Evolutionary conservation across 2,329 filamentous ascomycete species (phyloP).

Genomic region (Neofusicoccum laricinum): DNA sequence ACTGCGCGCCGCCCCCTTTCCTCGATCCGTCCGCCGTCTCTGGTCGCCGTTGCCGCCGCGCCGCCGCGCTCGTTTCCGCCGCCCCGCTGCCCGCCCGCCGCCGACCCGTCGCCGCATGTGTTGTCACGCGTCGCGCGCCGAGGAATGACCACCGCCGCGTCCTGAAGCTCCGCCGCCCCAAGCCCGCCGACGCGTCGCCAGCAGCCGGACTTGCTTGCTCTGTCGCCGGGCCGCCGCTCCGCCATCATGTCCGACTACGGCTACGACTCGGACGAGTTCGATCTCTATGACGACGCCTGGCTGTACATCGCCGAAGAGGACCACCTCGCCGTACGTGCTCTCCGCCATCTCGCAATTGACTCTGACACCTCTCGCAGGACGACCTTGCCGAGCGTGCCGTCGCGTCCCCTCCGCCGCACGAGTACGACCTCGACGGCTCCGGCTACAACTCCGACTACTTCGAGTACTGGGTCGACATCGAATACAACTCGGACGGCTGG

Average conservation of each 20-base stretch:
- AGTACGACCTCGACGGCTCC: conserved; percentile 30
- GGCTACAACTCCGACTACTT: conserved; percentile 46
- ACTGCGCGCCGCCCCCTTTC: background rate
- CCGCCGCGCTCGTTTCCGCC: background rate
- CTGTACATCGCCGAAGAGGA: conserved; percentile 47
- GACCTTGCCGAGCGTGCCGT: conserved; percentile 50
- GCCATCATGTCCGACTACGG: conserved; percentile 42
- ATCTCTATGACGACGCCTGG: conserved; percentile 40
- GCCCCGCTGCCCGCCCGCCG: background rate
- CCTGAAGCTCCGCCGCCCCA: background rate
- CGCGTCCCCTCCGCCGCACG: conserved; percentile 39
- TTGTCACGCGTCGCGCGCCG: conserved; percentile 2
- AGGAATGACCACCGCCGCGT: conserved; percentile 1
- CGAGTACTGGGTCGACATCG: conserved; percentile 48
- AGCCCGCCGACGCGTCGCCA: background rate
- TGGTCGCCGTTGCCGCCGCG: background rate
- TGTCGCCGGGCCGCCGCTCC: background rate
- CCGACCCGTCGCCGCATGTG: background rate
- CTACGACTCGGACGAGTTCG: conserved; percentile 37
- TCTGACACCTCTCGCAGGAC: conserved; percentile 36
- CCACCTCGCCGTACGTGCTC: conserved; percentile 32
- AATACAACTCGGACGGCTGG: conserved; percentile 47
- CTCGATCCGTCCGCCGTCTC: background rate
- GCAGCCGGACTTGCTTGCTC: background rate
- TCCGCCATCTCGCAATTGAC: conserved; percentile 4